phyloP scores from a whole-genome alignment of 441 rosid species.

The Geranium incanum region DNA sequence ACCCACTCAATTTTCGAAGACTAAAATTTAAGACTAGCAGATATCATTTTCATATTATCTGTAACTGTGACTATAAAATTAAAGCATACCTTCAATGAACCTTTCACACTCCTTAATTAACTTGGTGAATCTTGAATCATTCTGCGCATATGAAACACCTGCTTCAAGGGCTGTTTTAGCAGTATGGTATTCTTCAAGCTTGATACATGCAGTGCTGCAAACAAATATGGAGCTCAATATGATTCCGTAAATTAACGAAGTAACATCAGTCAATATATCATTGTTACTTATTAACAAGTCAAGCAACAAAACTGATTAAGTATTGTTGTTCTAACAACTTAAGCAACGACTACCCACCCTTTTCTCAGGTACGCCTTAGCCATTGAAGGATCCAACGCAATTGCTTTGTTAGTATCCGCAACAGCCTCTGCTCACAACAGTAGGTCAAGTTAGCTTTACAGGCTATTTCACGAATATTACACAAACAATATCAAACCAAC shows the following conservation, averaged over 20 bases:
- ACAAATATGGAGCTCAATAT: not conserved
- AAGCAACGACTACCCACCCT: slow-evolving; percentile 28
- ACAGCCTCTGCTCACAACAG: slow-evolving; percentile 41
- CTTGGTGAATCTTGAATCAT: slow-evolving; percentile 19
- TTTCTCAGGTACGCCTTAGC: slow-evolving; percentile 47
- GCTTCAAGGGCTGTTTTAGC: slow-evolving; percentile 22
- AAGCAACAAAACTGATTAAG: not conserved
- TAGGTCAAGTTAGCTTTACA: not conserved
- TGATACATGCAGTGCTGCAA: slow-evolving; percentile 25
- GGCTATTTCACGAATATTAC: not conserved
- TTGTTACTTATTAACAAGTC: not conserved
- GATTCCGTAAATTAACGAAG: not conserved
- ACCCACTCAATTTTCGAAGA: not conserved
- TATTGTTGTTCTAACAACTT: too few species aligned
- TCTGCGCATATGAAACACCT: slow-evolving; percentile 23
- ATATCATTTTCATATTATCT: not conserved
- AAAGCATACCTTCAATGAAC: slow-evolving; percentile 22
- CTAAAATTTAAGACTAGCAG: too few species aligned
- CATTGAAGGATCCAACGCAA: slow-evolving; percentile 40
- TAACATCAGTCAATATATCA: not conserved
- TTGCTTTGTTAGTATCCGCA: slow-evolving; percentile 44
- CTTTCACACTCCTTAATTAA: slow-evolving; percentile 21
- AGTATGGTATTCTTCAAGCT: slow-evolving; percentile 28
- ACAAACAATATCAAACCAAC: not conserved
- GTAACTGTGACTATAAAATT: not conserved